These are phyloP conservation scores for Penicillium psychrosexuale DNA, from an alignment of 2,329 filamentous ascomycete species.

Conservation along the genomic window DNA sequence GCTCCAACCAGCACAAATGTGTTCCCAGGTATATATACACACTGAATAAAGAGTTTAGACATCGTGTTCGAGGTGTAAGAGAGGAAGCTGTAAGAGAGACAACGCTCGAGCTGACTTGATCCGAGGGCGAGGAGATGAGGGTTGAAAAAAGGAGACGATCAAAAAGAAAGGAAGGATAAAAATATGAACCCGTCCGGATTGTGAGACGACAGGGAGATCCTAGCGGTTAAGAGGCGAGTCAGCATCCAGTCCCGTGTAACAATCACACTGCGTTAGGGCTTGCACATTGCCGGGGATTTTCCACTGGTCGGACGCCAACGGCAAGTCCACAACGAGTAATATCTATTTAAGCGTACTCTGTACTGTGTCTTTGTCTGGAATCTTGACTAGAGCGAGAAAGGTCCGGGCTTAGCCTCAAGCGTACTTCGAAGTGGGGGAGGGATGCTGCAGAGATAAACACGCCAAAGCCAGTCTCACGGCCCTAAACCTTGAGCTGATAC, in stretches of 20 bases:
- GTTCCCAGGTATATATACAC: conserved; percentile 40
- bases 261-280: conserved; percentile 27
- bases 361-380: conserved; percentile 9
- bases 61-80: conserved; percentile 47
- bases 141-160: not conserved
- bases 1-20: not conserved
- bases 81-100: not conserved
- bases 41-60: conserved; percentile 96
- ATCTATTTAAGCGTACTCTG: conserved; percentile 15
- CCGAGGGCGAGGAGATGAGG: not conserved
- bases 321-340: conserved; percentile 5
- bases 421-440: conserved; percentile 12
- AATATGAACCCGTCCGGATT: conserved; percentile 6
- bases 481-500: conserved; percentile 19
- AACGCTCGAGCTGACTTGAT: conserved; percentile 1
- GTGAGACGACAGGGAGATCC: conserved; percentile 18
- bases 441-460: conserved; percentile 11
- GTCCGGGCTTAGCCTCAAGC: conserved; percentile 3
- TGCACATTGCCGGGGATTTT: conserved; percentile 12
- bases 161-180: conserved; percentile 1
- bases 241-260: conserved; percentile 26
- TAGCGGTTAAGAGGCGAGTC: conserved; percentile 26
- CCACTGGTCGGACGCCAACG: conserved; percentile 11
- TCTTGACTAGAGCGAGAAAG: conserved; percentile 1
- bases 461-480: conserved; percentile 11